A percentile compares a stretch with the other conserved stretches of the same genome.
Evolutionary conservation across 2,329 filamentous ascomycete species (phyloP).

Genomic region (Colletotrichum viniferum): DNA sequence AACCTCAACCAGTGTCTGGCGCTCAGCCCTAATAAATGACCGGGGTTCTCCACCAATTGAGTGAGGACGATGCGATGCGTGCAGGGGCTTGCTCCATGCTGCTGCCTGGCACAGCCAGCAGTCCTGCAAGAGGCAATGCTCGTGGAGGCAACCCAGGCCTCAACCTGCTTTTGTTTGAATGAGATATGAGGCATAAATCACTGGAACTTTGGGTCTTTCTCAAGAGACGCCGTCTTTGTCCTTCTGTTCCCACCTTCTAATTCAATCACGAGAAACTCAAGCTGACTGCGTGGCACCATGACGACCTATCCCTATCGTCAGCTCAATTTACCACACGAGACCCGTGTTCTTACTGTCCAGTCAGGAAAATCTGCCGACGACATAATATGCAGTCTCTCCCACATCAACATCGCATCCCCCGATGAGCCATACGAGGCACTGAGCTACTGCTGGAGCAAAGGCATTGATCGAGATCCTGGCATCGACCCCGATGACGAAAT

Average conservation of each 20-base stretch:
- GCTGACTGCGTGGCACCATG: background rate
- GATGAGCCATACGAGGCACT: slow-evolving; percentile 24
- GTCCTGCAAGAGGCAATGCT: background rate
- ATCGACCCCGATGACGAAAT: background rate
- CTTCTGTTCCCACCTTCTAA: too few species aligned
- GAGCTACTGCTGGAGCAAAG: slow-evolving; percentile 27
- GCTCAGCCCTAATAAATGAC: background rate
- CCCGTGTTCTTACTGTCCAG: slow-evolving; percentile 2
- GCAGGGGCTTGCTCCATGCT: background rate
- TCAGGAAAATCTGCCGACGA: slow-evolving; percentile 3
- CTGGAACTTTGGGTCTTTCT: accelerated
- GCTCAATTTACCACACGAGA: slow-evolving; percentile 9
- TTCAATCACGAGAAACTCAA: too few species aligned
- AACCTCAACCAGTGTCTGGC: background rate
- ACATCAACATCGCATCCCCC: background rate
- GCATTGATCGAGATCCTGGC: background rate
- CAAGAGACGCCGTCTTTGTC: too few species aligned
- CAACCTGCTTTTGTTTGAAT: background rate
- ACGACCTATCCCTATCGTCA: background rate
- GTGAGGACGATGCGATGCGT: too few species aligned
- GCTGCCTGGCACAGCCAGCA: background rate
- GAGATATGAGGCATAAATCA: accelerated
- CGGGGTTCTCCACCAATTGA: background rate
- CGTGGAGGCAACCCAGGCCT: background rate
- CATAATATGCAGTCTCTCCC: background rate